Evolutionary conservation across 2,329 filamentous ascomycete species (phyloP), one percentile per base, ranked within the genome.

Genomic region (Fusarium domesticum): DNA sequence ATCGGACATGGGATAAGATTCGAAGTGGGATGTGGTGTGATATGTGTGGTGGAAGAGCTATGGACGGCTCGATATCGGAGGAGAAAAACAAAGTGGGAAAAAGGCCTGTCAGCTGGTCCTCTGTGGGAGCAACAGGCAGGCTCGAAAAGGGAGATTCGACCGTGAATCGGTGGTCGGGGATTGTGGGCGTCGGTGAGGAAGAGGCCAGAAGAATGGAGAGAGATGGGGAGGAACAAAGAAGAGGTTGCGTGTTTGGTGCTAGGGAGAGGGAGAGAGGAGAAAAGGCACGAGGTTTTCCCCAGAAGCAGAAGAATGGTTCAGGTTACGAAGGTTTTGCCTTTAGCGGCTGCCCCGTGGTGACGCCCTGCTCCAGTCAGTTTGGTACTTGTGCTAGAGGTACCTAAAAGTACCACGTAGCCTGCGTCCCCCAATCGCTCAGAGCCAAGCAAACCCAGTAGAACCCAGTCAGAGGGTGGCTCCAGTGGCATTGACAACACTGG

Each of bases 1-100:
- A 81, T 97, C 92, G 80, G 93, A 95, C 93, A 97, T 97, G 75
- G 70, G 72, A 68, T 63, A 65, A 63, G 59, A 68, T 69, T 61
- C 58, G 68, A 43, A 61, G 58, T 58, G 58, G 53, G 57, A 53
- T 58, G 57, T 42, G 43, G 46, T 54, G 39, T 35, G 38, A 23
- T 48, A 46, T 57, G 51, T 59, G 47, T 35, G 46, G 51, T 55
- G 51, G 51, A 56, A 55, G 57, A 59, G 57, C 57, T 58, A 54
- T 28, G 23, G 23, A 28, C 23, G 50, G 57, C 57, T 59, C 57
- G 41, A 45, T 45, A 45, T 48, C 64, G 67, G 65, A 57, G 58
- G 58, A 59, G 59, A 53, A 57, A 51, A 51, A 45, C 48, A 50
- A 57, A 28, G 23, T 28, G 50, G 48, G 50, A 49, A 53, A 40